Conservation (phyloP, 2,329 filamentous ascomycete genomes). For the Sporothrix mexicana region DNA sequence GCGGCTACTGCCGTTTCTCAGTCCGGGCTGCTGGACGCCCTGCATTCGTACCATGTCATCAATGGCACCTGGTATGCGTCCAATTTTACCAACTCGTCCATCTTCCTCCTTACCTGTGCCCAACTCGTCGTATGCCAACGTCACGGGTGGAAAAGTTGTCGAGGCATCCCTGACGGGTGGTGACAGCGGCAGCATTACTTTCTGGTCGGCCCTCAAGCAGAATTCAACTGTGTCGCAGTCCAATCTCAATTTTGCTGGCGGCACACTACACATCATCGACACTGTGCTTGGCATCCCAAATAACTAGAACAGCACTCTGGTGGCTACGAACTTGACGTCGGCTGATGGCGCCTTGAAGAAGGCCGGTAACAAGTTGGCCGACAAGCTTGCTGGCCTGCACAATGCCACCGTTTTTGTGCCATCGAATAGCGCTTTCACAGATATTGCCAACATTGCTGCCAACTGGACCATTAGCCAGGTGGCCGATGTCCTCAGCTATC, state of each 20-base stretch:
- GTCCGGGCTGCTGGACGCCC: background rate
- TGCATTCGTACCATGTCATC: conserved; percentile 20
- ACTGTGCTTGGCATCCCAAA: conserved; percentile 8
- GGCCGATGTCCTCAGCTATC: conserved; percentile 9
- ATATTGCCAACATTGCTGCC: conserved; percentile 13
- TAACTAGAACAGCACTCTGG: conserved; percentile 8
- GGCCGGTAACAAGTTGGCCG: background rate
- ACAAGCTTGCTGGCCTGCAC: background rate
- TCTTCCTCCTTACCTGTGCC: background rate
- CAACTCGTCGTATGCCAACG: conserved; percentile 21
- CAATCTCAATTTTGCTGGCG: conserved; percentile 24
- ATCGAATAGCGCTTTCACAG: conserved; percentile 16
- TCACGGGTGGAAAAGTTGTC: conserved; percentile 17
- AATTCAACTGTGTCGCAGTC: background rate
- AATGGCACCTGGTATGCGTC: conserved; percentile 19
- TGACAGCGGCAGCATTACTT: conserved; percentile 15
- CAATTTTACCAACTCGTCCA: conserved; percentile 22
- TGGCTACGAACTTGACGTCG: conserved; percentile 1
- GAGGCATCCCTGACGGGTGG: background rate
- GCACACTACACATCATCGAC: conserved; percentile 23
- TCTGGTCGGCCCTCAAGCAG: conserved; percentile 17
- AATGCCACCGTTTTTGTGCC: conserved; percentile 15
- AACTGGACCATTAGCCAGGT: conserved; percentile 18
- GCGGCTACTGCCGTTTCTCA: background rate
- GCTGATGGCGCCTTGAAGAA: background rate